These are phyloP conservation scores for Urtica urens DNA, from an alignment of 306 rosid genomes.

Conservation along the genomic window DNA sequence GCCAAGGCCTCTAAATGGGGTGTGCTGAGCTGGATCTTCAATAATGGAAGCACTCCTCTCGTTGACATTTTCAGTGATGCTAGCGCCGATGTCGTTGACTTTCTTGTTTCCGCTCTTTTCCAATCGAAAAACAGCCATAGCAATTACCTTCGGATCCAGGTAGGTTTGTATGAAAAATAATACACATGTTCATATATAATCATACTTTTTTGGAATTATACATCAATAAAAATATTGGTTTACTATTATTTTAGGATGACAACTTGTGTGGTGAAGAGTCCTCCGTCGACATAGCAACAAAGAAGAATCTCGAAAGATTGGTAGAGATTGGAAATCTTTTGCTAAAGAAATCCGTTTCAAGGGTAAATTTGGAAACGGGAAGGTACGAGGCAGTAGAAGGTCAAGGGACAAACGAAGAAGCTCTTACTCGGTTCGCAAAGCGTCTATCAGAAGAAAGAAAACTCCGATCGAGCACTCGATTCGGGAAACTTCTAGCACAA, in stretches of 20 bases:
- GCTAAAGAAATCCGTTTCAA: not conserved
- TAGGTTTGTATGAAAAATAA: not conserved
- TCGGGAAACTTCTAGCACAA: too few species aligned
- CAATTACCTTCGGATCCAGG: slow-evolving; percentile 36
- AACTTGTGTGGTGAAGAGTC: not conserved
- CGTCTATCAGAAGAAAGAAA: not conserved
- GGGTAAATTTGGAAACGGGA: not conserved
- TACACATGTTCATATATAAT: not conserved
- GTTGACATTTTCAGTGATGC: slow-evolving; percentile 24
- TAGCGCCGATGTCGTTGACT: slow-evolving; percentile 33
- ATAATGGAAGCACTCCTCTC: slow-evolving; percentile 21
- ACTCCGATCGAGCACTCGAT: not conserved
- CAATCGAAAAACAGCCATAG: slow-evolving; percentile 9
- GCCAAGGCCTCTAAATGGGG: slow-evolving; percentile 28
- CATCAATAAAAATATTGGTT: not conserved
- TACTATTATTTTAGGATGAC: not conserved
- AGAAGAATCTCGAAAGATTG: not conserved
- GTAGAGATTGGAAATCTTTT: not conserved
- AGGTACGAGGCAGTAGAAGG: not conserved
- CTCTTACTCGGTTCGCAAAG: not conserved
- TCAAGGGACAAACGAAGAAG: not conserved
- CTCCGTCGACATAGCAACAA: not conserved
- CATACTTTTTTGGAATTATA: not conserved
- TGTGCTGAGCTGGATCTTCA: slow-evolving; percentile 18
- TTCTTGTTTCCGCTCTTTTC: slow-evolving; percentile 29